These are phyloP conservation scores for Geotrichum klebahnii DNA, from an alignment of 1,139 yeast genomes.

Conservation along the genomic window DNA sequence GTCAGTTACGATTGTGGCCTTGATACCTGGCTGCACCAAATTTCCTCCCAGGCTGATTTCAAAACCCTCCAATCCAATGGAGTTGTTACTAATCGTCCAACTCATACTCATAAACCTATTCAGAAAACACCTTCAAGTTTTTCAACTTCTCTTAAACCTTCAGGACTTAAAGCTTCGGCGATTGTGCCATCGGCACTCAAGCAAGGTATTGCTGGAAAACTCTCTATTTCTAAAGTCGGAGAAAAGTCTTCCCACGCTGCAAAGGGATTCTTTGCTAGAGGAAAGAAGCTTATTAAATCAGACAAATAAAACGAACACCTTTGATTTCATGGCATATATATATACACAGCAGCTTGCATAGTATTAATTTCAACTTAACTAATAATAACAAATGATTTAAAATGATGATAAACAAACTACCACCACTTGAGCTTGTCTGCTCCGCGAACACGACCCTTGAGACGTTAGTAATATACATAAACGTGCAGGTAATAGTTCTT, in stretches of 20 bases:
- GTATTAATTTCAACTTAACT: neutral
- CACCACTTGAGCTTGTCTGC: conserved; percentile 18
- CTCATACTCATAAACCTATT: neutral
- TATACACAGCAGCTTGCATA: neutral
- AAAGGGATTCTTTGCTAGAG: conserved; percentile 39
- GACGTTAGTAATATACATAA: neutral
- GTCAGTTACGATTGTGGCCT: conserved; percentile 38
- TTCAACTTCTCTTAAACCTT: conserved; percentile 12
- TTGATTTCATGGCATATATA: neutral
- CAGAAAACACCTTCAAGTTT: conserved; percentile 6
- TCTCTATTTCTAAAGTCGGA: conserved; percentile 35
- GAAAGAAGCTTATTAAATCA: conserved; percentile 32
- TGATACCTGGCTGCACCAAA: conserved; percentile 35
- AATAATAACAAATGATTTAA: neutral
- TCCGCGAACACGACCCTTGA: conserved; percentile 19
- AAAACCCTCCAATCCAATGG: conserved; percentile 2
- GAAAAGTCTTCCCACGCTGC: conserved; percentile 38
- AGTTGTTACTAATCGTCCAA: neutral
- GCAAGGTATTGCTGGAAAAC: conserved; percentile 18
- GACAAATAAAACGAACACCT: conserved; percentile 9
- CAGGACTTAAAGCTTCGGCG: conserved; percentile 14
- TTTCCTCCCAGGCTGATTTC: conserved; percentile 10
- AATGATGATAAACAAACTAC: neutral
- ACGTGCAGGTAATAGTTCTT: conserved; percentile 17
- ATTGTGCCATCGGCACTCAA: conserved; percentile 14